Conservation (phyloP, 495 filamentous ascomycete species). For the Hyaloscypha hepaticicola region DNA sequence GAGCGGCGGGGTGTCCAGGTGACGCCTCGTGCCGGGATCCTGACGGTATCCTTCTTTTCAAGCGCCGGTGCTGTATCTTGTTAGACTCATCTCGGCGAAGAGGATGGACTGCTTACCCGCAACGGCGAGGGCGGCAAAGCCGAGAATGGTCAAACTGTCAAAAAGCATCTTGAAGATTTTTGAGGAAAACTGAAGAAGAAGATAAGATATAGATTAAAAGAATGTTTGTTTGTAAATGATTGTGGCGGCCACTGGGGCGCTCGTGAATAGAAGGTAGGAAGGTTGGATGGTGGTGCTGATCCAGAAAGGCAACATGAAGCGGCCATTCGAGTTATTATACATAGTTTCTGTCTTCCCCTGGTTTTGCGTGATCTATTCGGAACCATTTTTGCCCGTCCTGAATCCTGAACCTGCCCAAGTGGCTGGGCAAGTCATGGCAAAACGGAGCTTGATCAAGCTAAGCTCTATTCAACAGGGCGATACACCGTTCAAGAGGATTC, state of each 20-base stretch:
- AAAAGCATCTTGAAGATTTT: constrained; percentile 28
- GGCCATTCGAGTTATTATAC: constrained; percentile 26
- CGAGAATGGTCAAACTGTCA: constrained; percentile 20
- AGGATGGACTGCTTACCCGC: constrained; percentile 21
- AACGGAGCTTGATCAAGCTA: constrained; percentile 25
- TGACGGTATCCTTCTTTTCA: constrained; percentile 3
- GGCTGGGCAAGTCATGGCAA: constrained; percentile 10
- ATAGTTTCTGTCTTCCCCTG: background rate
- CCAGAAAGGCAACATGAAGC: constrained; percentile 7
- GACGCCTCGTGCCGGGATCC: constrained; percentile 20
- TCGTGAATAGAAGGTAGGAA: constrained; percentile 31
- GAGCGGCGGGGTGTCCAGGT: constrained; percentile 21
- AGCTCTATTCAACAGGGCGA: constrained; percentile 11
- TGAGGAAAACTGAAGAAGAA: background rate
- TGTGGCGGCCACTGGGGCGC: constrained; percentile 34
- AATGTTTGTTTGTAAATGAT: constrained; percentile 23
- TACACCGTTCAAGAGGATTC: constrained; percentile 3
- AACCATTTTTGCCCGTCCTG: constrained; percentile 25
- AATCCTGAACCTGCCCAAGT: constrained; percentile 10
- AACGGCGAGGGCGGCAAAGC: constrained; percentile 23
- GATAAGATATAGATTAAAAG: constrained; percentile 19
- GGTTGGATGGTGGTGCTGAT: constrained; percentile 22
- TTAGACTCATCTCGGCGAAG: background rate
- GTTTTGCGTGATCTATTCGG: constrained; percentile 22
- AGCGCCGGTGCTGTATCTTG: constrained; percentile 17